A percentile compares a stretch with the other conserved stretches of the same genome.
Evolutionary conservation across 805 yeast genomes (phyloP).

Genomic region (Phaffomyces opuntiae): DNA sequence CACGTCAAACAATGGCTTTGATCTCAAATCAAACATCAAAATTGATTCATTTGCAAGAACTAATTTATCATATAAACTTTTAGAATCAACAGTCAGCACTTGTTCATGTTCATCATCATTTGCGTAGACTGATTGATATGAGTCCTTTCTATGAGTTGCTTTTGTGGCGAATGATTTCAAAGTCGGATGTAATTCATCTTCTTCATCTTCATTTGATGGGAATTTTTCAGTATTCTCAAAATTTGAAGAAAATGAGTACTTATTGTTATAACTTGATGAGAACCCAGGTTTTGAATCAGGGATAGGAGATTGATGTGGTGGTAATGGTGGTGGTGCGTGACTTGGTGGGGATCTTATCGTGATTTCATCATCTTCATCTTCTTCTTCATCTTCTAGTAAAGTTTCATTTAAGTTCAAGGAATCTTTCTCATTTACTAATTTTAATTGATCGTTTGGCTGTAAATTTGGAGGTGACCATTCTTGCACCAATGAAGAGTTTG

Average conservation of each 20-base stretch:
- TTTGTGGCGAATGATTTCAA: slow-evolving; percentile 6
- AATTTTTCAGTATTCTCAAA: background rate
- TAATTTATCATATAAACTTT: slow-evolving; percentile 34
- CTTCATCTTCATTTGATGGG: background rate
- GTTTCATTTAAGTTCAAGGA: background rate
- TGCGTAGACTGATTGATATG: slow-evolving; percentile 35
- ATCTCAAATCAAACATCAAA: slow-evolving; percentile 35
- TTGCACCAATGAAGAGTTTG: slow-evolving; percentile 16
- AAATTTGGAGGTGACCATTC: slow-evolving; percentile 33
- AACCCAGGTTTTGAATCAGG: background rate
- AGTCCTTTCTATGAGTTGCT: slow-evolving; percentile 27
- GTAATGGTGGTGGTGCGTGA: slow-evolving; percentile 9
- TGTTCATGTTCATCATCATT: slow-evolving; percentile 24
- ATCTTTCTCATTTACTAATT: slow-evolving; percentile 18
- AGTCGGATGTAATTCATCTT: background rate
- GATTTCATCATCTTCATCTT: slow-evolving; percentile 1
- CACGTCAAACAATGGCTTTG: slow-evolving; percentile 24
- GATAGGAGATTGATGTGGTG: slow-evolving; percentile 4
- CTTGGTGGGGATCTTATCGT: background rate
- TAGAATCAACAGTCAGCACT: slow-evolving; percentile 45
- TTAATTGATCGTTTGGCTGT: slow-evolving; percentile 32
- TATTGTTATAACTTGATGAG: too few relatives aligned
- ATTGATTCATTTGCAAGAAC: slow-evolving; percentile 34
- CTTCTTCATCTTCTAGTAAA: slow-evolving; percentile 3
- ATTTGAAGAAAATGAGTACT: background rate